Conservation (phyloP, 2,329 filamentous ascomycete genomes). For the Fusarium albidum region DNA sequence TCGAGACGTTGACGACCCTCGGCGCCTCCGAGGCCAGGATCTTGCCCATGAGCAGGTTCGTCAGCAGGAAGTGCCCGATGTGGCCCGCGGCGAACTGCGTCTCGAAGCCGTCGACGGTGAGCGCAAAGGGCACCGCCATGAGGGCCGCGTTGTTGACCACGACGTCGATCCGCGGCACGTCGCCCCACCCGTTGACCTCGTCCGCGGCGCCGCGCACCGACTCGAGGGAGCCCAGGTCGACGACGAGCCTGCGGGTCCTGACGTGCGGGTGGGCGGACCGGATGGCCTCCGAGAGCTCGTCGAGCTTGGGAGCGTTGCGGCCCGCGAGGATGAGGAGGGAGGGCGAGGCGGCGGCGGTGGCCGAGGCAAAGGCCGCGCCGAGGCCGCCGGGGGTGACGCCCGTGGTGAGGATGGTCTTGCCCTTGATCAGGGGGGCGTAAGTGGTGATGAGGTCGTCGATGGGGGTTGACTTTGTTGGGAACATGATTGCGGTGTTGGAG, state of each 20-base stretch:
- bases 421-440: slow-evolving; percentile 44
- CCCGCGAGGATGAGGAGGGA: slow-evolving; percentile 55
- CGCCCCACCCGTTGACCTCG: slow-evolving; percentile 44
- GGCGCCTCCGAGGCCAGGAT: slow-evolving; percentile 45
- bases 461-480: slow-evolving; percentile 29
- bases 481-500: too few relatives aligned
- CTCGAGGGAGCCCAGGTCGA: slow-evolving; percentile 52
- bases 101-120: slow-evolving; percentile 51
- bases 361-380: slow-evolving; percentile 47
- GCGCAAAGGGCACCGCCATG: slow-evolving; percentile 46
- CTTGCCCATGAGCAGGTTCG: slow-evolving; percentile 54
- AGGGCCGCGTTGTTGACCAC: slow-evolving; percentile 55
- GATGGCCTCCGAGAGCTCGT: slow-evolving; percentile 49
- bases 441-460: slow-evolving; percentile 40
- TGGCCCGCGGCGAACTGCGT: slow-evolving; percentile 56
- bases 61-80: slow-evolving; percentile 56
- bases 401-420: slow-evolving; percentile 52
- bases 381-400: slow-evolving; percentile 52
- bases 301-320: slow-evolving; percentile 51
- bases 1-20: slow-evolving; percentile 53
- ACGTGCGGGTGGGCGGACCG: slow-evolving; percentile 43
- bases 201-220: slow-evolving; percentile 50
- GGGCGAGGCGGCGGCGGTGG: slow-evolving; percentile 51
- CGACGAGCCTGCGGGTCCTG: slow-evolving; percentile 43
- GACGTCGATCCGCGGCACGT: slow-evolving; percentile 48